Conservation (phyloP, 1,139 yeast genomes). For the Geotrichum australiense region DNA sequence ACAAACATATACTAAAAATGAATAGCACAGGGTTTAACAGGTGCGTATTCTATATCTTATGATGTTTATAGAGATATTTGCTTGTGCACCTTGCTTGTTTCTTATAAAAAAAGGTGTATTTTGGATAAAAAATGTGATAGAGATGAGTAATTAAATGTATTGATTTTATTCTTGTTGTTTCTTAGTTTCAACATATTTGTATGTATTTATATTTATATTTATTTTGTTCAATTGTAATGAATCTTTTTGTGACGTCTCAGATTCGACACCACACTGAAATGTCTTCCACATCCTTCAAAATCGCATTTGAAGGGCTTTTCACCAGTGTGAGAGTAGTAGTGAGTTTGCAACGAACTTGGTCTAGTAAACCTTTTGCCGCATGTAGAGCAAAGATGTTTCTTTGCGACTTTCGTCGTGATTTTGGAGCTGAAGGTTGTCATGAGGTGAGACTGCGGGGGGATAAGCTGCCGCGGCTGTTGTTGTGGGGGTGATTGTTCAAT, state of each 20-base stretch:
- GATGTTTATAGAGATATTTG: too few species aligned
- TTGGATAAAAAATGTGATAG: too few species aligned
- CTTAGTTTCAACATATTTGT: too few species aligned
- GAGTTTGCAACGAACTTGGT: constrained; percentile 75
- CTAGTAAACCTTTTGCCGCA: constrained; percentile 74
- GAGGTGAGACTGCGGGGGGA: constrained; percentile 20
- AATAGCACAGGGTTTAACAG: too few species aligned
- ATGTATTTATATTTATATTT: neutral
- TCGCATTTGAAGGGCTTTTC: constrained; percentile 72
- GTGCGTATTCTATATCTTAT: too few species aligned
- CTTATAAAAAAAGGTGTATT: too few species aligned
- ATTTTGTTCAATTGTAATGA: constrained; percentile 36
- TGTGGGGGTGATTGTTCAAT: neutral
- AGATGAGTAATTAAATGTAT: too few species aligned
- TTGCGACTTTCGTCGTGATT: constrained; percentile 24
- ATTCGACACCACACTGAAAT: constrained; percentile 74
- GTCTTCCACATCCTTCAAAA: constrained; percentile 57
- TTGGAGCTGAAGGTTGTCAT: constrained; percentile 29
- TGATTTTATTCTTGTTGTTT: too few species aligned
- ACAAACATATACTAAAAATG: too few species aligned
- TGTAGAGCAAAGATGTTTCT: constrained; percentile 47
- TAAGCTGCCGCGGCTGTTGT: neutral
- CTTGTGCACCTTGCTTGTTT: too few species aligned
- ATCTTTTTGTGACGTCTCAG: constrained; percentile 70
- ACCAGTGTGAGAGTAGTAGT: constrained; percentile 79